Conservation (phyloP, 2,329 filamentous ascomycete species). For the Corniculantispora saksenae region DNA sequence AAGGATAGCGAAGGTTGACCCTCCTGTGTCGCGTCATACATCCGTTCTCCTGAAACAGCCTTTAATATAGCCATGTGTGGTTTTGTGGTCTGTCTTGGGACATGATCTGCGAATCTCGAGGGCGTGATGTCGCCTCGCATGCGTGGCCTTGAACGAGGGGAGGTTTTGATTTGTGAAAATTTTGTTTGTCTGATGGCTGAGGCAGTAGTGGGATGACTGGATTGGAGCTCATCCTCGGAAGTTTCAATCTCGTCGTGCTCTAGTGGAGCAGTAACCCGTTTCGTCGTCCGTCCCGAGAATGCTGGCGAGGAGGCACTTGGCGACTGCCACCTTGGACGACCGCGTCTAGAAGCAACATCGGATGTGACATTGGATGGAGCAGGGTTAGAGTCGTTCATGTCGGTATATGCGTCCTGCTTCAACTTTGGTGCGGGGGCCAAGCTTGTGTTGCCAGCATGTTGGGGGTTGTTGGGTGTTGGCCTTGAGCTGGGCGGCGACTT, state of each 20-base stretch:
- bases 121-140: constrained; percentile 12
- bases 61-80: neutral
- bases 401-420: neutral
- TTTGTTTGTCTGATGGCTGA: neutral
- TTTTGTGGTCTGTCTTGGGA: neutral
- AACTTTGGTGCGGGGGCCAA: neutral
- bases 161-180: constrained; percentile 10
- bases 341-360: neutral
- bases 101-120: neutral
- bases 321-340: neutral
- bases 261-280: neutral
- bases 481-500: neutral
- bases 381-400: neutral
- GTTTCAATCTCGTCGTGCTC: constrained; percentile 8
- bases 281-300: neutral
- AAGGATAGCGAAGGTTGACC: neutral
- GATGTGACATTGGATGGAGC: constrained; percentile 1
- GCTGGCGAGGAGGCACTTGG: neutral
- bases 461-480: neutral
- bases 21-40: neutral
- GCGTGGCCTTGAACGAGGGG: neutral
- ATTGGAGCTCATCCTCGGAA: constrained; percentile 21
- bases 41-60: constrained; percentile 6
- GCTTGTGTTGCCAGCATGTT: neutral
- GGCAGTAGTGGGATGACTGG: neutral